A percentile compares a stretch with the other conserved stretches of the same genome.
These are phyloP conservation scores for Kwoniella mangroviensis DNA, from an alignment of 768 basidiomycete species.

Conservation along the genomic window DNA sequence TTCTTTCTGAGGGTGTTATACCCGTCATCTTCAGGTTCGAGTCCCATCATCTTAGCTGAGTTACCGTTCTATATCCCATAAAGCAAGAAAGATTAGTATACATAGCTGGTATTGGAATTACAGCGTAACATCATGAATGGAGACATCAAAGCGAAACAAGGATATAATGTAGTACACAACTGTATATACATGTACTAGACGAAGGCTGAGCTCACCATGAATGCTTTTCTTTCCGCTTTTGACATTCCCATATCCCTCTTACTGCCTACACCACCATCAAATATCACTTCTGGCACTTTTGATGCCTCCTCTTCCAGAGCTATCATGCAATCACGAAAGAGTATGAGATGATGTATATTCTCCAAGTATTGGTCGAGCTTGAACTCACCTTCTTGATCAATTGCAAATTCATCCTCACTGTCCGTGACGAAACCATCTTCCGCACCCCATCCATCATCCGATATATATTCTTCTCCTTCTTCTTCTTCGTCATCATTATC, in stretches of 20 bases:
- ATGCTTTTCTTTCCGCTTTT: constrained; percentile 55
- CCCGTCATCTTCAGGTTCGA: constrained; percentile 24
- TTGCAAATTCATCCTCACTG: constrained; percentile 35
- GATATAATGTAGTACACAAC: too few relatives aligned
- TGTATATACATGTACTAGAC: not conserved
- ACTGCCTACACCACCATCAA: constrained; percentile 31
- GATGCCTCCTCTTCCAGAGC: not conserved
- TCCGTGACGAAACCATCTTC: constrained; percentile 42
- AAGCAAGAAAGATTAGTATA: not conserved
- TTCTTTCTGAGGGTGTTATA: constrained; percentile 28
- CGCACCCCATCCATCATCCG: constrained; percentile 50
- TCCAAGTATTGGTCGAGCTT: too few relatives aligned
- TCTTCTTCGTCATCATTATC: constrained; percentile 33
- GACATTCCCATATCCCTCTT: constrained; percentile 25
- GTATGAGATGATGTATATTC: not conserved
- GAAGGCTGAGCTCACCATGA: constrained; percentile 49
- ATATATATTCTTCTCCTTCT: constrained; percentile 27
- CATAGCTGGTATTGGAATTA: too few relatives aligned
- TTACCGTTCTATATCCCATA: constrained; percentile 40
- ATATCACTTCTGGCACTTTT: constrained; percentile 51
- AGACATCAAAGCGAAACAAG: too few relatives aligned
- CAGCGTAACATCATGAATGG: too few relatives aligned
- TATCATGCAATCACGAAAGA: not conserved
- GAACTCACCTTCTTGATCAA: not conserved
- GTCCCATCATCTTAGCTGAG: constrained; percentile 55